Evolutionary conservation across 352 stramenopile genomes (phyloP), one percentile per base, ranked within the genome.

Genomic region (Phytopythium cucurbitacearum): DNA sequence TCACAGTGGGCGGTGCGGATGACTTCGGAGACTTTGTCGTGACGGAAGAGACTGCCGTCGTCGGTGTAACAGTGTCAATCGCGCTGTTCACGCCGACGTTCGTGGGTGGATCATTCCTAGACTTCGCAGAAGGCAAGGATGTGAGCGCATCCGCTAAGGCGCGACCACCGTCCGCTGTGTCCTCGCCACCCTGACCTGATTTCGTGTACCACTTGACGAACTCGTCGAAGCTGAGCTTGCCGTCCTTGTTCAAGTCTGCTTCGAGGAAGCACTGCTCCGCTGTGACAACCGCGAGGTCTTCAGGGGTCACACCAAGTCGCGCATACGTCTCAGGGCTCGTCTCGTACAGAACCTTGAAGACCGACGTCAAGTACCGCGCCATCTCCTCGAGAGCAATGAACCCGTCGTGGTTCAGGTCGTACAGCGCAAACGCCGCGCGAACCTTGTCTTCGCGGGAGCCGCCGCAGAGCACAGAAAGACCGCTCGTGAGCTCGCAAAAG

Each of bases 381-480:
- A 96, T 95, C 55, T 96, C 87, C n/a, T 91, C 81, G n/a, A 92
- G 41, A 2, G 77, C 86, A 34, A 96, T 92, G 39, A 81, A 85
- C 0, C 85, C 86, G 53, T 96, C 82, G 28, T 91, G 76, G 56
- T 96, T 92, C 8, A 93, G 59, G 60, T 95, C 85, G 51, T 94
- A 95, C 5, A 96, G 67, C 12, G 69, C 76, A 62, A 96, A 96
- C n/a, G 87, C 84, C 16, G 84, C 72, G 11, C 79, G 78, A 12
- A 95, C 82, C 56, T 94, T 94, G 34, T 95, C 82, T 53, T 96
- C 82, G 5, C 73, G 75, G 32, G 71, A 78, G 5, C 87, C 86
- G 38, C 85, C 77, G 39, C 86, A 95, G 7, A 95, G 61, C 45
- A 95, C 80, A 7, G 82, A 93, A 8, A 96, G 60, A 0, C 87